phyloP scores from a whole-genome alignment of 208 protist genomes.

The Crithidia expoeki region DNA sequence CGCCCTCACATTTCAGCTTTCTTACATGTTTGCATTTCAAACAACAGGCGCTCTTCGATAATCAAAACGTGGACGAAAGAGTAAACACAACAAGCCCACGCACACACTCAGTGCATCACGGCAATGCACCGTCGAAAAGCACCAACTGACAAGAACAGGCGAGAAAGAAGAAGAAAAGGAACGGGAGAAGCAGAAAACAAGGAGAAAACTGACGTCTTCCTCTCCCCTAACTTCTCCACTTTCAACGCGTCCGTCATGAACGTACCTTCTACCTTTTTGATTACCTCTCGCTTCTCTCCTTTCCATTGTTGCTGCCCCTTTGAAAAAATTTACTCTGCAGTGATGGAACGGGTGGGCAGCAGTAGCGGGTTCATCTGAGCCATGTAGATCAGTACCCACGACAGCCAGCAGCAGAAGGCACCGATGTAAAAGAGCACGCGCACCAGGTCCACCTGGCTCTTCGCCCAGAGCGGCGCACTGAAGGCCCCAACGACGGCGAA shows the following conservation, averaged over 20 bases:
- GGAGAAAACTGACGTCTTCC: too few species aligned
- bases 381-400: slow-evolving; percentile 94
- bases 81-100: neutral
- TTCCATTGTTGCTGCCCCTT: too few species aligned
- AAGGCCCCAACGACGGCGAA: slow-evolving; percentile 58
- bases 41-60: slow-evolving; percentile 11
- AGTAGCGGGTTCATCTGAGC: slow-evolving; percentile 91
- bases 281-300: too few species aligned
- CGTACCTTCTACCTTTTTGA: too few species aligned
- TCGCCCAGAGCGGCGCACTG: slow-evolving; percentile 77
- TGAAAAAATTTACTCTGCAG: slow-evolving; percentile 45
- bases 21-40: too few species aligned
- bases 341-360: slow-evolving; percentile 86
- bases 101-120: neutral
- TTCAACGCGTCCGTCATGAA: too few species aligned
- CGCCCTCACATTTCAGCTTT: too few species aligned
- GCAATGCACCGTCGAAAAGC: neutral
- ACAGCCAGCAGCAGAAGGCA: slow-evolving; percentile 93
- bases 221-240: too few species aligned
- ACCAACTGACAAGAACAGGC: neutral
- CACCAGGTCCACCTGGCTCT: slow-evolving; percentile 83
- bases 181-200: neutral
- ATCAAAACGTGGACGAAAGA: slow-evolving; percentile 3
- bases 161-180: neutral
- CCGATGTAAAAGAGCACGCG: slow-evolving; percentile 68